Evolutionary conservation across 768 basidiomycete genomes (phyloP).

Genomic region (Coprinellus micaceus): DNA sequence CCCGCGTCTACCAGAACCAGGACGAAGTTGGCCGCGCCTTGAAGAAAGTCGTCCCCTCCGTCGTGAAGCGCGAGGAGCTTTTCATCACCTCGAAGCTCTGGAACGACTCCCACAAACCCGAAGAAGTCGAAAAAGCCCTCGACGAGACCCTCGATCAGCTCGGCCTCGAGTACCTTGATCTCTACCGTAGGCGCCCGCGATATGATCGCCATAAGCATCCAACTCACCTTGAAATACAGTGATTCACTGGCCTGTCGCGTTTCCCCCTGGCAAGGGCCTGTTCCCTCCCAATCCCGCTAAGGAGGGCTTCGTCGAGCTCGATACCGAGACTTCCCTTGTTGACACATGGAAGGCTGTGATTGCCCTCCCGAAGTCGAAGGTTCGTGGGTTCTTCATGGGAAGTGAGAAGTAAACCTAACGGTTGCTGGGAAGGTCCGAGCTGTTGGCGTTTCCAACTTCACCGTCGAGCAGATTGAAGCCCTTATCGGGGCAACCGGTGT

Average conservation of each 20-base stretch:
- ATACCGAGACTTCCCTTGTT: conserved; percentile 55
- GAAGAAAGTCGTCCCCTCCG: conserved; percentile 71
- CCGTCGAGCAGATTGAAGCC: conserved; percentile 57
- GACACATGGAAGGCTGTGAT: conserved; percentile 86
- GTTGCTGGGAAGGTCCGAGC: conserved; percentile 46
- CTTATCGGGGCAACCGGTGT: conserved; percentile 69
- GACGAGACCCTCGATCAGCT: conserved; percentile 73
- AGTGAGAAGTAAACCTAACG: neutral
- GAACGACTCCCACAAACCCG: conserved; percentile 70
- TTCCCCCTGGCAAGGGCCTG: conserved; percentile 53
- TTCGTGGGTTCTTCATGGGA: conserved; percentile 17
- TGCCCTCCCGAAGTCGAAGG: conserved; percentile 68
- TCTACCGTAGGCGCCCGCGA: conserved; percentile 53
- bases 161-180: conserved; percentile 72
- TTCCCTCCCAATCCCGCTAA: conserved; percentile 48
- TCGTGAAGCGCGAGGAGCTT: conserved; percentile 76
- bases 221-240: conserved; percentile 35
- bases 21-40: conserved; percentile 70
- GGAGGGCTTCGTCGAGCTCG: conserved; percentile 48
- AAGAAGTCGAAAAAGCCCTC: conserved; percentile 66
- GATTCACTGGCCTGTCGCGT: conserved; percentile 78
- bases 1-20: conserved; percentile 78
- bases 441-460: conserved; percentile 85
- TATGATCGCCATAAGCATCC: neutral
- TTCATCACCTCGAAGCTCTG: conserved; percentile 83